Evolutionary conservation across 768 basidiomycete species (phyloP), one percentile per base, ranked within the genome.

Genomic region (Hirschioporus abietinus): DNA sequence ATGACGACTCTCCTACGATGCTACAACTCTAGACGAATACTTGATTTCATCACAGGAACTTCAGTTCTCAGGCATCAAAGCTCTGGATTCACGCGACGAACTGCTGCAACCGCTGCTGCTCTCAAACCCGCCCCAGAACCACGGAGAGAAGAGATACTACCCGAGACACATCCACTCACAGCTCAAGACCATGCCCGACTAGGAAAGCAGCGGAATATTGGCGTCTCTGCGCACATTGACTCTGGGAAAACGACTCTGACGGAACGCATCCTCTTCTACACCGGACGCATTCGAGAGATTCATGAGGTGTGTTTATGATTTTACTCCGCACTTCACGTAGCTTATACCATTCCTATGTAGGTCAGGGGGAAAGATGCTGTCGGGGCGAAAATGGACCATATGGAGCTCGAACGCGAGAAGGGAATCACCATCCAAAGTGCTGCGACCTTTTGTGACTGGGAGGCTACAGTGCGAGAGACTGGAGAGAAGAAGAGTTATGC

Each of bases 401-500:
- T 99, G 97, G 97, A 99, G 69, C 82, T 99, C 4, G 97, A 99
- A 76, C 84, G 96, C 61, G 97, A 99, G 78, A 99, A 99, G 80
- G 97, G 97, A 52, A 99, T 99, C 72, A 99, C 97, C 35, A 99
- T 99, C 69, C 97, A 99, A 78, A 95, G 93, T 72, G 97, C 97
- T 3, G 97, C 97, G 1, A 99, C 97, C 0, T 99, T 96, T 78
- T 96, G 95, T 71, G 96, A 99, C 75, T 99, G 97, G 97, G 84
- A 91, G 66, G 85, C 92, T 0, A 84, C 80, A 1, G 81, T 88
- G 63, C 86, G 88, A 2, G 76, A 79, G 1, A 85, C 85, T 23
- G 83, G 83, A 62, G 84, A 83, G 42, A 88, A 87, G 73, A 84
- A 92, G 71, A 93, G 95, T 70, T 98, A 92, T 77, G 90, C 92